Evolutionary conservation across 495 filamentous ascomycete species (phyloP), one percentile per base, ranked within the genome.

Genomic region (Cercophora sp.): DNA sequence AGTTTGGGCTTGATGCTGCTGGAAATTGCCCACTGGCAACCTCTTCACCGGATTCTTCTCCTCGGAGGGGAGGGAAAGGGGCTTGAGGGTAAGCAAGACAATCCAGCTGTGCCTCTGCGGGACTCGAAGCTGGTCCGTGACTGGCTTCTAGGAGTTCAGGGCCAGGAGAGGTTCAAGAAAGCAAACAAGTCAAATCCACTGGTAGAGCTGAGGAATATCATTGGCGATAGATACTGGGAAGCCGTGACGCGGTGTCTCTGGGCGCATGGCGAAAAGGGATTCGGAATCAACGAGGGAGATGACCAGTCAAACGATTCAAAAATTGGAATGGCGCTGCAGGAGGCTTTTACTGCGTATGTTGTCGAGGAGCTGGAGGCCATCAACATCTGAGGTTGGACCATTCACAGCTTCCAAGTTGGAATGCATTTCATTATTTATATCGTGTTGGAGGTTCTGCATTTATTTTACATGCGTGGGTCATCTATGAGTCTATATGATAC

Each of bases 21-120:
- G 10, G 76, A 81, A 54, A 70, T 80, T 53, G 76, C 73, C 13
- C 65, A 75, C 52, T 80, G 78, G 78, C 56, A 73, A 57, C 71
- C 70, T 4, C 67, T 79, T 16, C 58, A 73, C 24, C 25, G 51
- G 22, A 57, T 81, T 6, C 42, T 79, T 49, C 36, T 40, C 0
- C 61, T 80, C 26, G 51, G 57, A 57, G 40, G 11, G 25, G 43
- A 36, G 5, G 11, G 11, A 27, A 13, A 15, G 39, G 37, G 37
- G n/a, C 3, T 4, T 0, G 16, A 40, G 23, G 36, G 42, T 5
- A 15, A 13, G 1, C 23, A 23, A 35, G 47, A 27, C 5, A 29
- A 46, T 31, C 52, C 49, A 1, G 46, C 52, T 9, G 55, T 68
- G 5, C 31, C 50, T 1, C 36, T 68, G 19, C 40, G 40, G 8